Conservation (phyloP, 345 rosid genomes). For the Tarenaya hassleriana region DNA sequence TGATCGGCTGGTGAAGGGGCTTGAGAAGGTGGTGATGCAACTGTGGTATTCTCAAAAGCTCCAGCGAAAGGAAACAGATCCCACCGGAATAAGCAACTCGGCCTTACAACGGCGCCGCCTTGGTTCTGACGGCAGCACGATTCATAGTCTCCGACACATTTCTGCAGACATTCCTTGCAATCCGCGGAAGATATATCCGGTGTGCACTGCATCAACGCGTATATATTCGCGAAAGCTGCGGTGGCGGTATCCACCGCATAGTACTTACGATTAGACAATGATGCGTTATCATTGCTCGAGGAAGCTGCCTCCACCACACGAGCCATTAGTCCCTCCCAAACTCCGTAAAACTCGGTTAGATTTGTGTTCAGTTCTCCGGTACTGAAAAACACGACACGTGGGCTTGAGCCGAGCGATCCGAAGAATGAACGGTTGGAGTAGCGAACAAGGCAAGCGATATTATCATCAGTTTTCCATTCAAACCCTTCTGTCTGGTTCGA, state of each 20-base stretch:
- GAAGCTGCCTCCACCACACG: constrained; percentile 13
- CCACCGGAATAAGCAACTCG: constrained; percentile 26
- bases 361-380: neutral
- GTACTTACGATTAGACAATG: constrained; percentile 1
- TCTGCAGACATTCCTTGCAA: constrained; percentile 19
- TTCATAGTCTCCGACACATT: neutral
- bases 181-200: constrained; percentile 28
- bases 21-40: neutral
- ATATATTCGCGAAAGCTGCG: neutral
- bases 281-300: neutral
- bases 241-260: constrained; percentile 12
- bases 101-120: constrained; percentile 4
- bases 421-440: constrained; percentile 34
- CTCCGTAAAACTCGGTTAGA: neutral
- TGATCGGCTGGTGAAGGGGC: neutral
- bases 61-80: constrained; percentile 15
- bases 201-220: constrained; percentile 28
- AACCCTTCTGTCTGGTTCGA: constrained; percentile 28
- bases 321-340: constrained; percentile 9
- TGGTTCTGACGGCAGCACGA: constrained; percentile 10
- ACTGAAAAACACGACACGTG: rapidly evolving
- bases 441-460: constrained; percentile 30
- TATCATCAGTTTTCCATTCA: constrained; percentile 9
- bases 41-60: neutral
- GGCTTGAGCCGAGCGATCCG: neutral